phyloP scores from a whole-genome alignment of 164 flowering plant species.

The Magnolia kwangsiensis region DNA sequence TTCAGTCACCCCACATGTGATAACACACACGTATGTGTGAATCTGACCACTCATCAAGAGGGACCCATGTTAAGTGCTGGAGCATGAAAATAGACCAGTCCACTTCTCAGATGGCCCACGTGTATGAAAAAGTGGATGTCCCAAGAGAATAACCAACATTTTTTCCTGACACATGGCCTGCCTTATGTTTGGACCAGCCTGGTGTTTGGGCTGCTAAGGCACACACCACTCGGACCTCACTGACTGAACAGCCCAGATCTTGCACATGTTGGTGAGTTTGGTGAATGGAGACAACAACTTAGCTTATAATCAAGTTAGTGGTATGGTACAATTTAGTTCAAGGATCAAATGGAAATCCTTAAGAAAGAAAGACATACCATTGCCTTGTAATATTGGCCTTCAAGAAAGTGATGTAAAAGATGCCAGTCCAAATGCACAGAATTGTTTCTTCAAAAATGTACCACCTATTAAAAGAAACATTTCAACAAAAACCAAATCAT shows the following conservation, averaged over 20 bases:
- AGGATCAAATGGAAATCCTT: too few relatives aligned
- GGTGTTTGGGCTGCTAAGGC: background rate
- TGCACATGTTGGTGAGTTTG: background rate
- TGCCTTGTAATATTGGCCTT: conserved; percentile 46
- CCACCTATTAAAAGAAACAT: conserved; percentile 58
- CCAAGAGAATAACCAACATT: background rate
- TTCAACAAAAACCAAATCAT: background rate
- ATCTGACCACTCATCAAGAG: too few relatives aligned
- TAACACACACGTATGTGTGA: too few relatives aligned
- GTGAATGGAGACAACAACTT: background rate
- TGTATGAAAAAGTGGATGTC: background rate
- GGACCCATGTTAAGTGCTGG: background rate
- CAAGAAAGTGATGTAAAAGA: conserved; percentile 69
- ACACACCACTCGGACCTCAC: background rate
- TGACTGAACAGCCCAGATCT: background rate
- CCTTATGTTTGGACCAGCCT: background rate
- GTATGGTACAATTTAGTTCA: background rate
- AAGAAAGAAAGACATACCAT: conserved; percentile 44
- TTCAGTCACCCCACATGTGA: too few relatives aligned
- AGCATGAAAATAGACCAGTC: background rate
- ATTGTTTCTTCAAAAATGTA: conserved; percentile 82
- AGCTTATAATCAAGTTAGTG: background rate
- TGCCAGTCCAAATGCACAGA: conserved; percentile 79
- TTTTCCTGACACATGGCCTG: background rate
- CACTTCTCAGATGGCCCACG: background rate